A percentile compares a stretch with the other conserved stretches of the same genome.
Conservation (phyloP, 768 basidiomycete species). For the Neoboletus brunneissimus region DNA sequence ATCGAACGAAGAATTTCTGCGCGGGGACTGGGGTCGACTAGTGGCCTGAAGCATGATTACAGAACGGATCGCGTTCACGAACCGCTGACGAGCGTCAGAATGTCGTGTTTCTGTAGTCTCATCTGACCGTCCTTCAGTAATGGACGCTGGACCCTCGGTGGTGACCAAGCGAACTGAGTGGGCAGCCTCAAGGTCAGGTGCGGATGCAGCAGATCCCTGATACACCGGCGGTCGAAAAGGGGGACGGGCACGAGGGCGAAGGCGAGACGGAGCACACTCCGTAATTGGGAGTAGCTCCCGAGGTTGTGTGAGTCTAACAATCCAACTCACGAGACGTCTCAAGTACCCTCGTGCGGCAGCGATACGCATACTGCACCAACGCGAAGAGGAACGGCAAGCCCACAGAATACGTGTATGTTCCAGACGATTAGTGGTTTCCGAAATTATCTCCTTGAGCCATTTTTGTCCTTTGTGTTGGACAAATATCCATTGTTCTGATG, state of each 20-base stretch:
- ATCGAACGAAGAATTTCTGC: conserved; percentile 30
- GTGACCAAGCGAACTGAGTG: conserved; percentile 26
- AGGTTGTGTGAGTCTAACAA: conserved; percentile 23
- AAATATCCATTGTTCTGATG: conserved; percentile 50
- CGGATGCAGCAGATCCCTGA: conserved; percentile 19
- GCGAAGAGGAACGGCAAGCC: conserved; percentile 19
- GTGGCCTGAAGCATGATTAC: conserved; percentile 45
- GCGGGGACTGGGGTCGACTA: conserved; percentile 30
- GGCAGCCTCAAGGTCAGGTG: conserved; percentile 21
- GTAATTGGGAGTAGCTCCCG: conserved; percentile 23
- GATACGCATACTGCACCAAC: conserved; percentile 25
- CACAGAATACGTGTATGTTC: conserved; percentile 26
- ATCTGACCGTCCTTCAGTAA: conserved; percentile 27
- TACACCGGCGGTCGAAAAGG: conserved; percentile 14
- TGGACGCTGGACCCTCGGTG: conserved; percentile 28
- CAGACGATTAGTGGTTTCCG: conserved; percentile 27
- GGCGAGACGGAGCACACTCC: conserved; percentile 20
- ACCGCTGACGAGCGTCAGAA: conserved; percentile 35
- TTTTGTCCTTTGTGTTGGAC: conserved; percentile 47
- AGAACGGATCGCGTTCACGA: conserved; percentile 43
- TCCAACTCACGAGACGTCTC: conserved; percentile 23
- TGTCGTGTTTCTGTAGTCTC: conserved; percentile 26
- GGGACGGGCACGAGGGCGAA: conserved; percentile 9
- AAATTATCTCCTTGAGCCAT: conserved; percentile 48
- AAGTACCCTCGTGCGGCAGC: conserved; percentile 20